Conservation (phyloP, 331 rosid species). For the Rosa hybrid region DNA sequence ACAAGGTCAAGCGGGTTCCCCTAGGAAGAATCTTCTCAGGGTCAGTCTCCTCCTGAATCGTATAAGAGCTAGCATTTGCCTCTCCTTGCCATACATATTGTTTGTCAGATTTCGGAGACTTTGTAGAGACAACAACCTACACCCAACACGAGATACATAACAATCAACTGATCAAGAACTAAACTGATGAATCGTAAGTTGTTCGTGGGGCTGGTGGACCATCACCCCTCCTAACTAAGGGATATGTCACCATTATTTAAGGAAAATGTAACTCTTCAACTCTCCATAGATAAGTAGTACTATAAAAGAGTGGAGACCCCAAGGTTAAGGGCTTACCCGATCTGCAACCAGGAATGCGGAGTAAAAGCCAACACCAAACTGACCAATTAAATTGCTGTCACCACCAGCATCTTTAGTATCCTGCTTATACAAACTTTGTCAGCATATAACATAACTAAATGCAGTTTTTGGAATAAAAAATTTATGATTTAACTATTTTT, state of each 20-base stretch:
- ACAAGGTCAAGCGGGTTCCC: constrained; percentile 84
- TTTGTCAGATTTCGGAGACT: constrained; percentile 84
- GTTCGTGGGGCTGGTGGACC: background rate
- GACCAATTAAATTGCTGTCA: constrained; percentile 90
- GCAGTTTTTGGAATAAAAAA: constrained; percentile 3
- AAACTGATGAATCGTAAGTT: background rate
- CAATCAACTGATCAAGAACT: background rate
- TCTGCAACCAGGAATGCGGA: constrained; percentile 90
- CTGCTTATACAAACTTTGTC: constrained; percentile 45
- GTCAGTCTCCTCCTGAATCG: constrained; percentile 80
- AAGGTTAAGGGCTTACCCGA: constrained; percentile 48
- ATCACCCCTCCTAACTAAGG: background rate
- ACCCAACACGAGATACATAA: constrained; percentile 21
- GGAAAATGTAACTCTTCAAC: background rate
- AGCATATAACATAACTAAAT: constrained; percentile 17
- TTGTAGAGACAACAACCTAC: constrained; percentile 91
- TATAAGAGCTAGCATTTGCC: constrained; percentile 92
- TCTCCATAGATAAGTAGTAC: background rate
- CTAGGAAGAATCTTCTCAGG: constrained; percentile 83
- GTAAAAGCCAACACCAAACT: constrained; percentile 95
- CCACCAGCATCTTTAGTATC: constrained; percentile 87
- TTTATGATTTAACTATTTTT: constrained; percentile 9
- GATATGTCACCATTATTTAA: background rate
- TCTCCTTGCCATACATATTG: constrained; percentile 99
- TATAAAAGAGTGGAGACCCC: background rate